Evolutionary conservation across 495 filamentous ascomycete species (phyloP).

Genomic region (Aspergillus incahuasiensis): DNA sequence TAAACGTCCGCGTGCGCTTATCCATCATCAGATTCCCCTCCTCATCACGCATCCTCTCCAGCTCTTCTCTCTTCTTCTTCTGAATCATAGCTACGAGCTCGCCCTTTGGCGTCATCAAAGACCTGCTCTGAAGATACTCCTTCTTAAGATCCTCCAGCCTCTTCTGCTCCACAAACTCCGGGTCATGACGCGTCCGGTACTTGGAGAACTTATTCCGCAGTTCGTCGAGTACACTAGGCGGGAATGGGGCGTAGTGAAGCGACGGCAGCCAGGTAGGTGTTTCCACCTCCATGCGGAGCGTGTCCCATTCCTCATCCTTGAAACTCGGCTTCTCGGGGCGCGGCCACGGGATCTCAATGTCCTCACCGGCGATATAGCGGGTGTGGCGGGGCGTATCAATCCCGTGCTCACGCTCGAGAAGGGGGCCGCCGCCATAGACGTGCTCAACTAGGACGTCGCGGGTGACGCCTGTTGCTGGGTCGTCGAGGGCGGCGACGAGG

Average conservation of each 20-base stretch:
- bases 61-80: constrained; percentile 23
- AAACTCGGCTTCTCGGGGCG: constrained; percentile 30
- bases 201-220: constrained; percentile 77
- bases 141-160: constrained; percentile 53
- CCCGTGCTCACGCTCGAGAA: constrained; percentile 29
- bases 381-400: constrained; percentile 35
- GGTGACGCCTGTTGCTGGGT: constrained; percentile 55
- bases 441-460: constrained; percentile 73
- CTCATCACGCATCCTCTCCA: constrained; percentile 26
- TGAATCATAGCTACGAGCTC: constrained; percentile 22
- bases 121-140: constrained; percentile 50
- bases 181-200: constrained; percentile 77
- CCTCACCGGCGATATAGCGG: constrained; percentile 39
- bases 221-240: constrained; percentile 74
- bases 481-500: constrained; percentile 69
- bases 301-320: constrained; percentile 61
- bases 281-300: constrained; percentile 70
- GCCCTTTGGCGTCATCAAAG: constrained; percentile 43
- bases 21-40: constrained; percentile 37
- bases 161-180: constrained; percentile 50
- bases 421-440: constrained; percentile 41
- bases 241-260: constrained; percentile 72
- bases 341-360: constrained; percentile 73
- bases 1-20: constrained; percentile 30
- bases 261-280: constrained; percentile 70